Conservation (phyloP, 805 yeast species). For the Kodamaea restingae region DNA sequence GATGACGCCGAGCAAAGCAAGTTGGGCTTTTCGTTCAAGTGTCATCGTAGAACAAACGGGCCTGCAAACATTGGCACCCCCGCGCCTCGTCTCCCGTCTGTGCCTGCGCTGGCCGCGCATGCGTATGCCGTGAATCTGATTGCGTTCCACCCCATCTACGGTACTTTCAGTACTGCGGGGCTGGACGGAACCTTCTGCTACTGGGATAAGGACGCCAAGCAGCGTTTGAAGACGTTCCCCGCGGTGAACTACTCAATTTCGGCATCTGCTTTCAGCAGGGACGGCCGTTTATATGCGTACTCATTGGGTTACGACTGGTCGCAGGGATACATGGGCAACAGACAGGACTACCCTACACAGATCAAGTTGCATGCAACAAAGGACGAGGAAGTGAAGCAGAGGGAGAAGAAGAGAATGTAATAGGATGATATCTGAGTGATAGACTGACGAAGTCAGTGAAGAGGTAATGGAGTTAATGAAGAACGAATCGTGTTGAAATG, state of each 20-base stretch:
- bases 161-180: slow-evolving; percentile 92
- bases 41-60: slow-evolving; percentile 72
- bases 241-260: slow-evolving; percentile 64
- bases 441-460: background rate
- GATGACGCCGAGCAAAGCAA: slow-evolving; percentile 74
- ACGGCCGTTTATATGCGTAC: slow-evolving; percentile 83
- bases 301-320: slow-evolving; percentile 95
- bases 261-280: slow-evolving; percentile 74
- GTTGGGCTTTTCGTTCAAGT: slow-evolving; percentile 83
- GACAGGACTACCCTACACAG: slow-evolving; percentile 67
- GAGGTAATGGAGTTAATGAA: background rate
- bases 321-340: slow-evolving; percentile 77
- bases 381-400: slow-evolving; percentile 79
- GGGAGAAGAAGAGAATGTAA: slow-evolving; percentile 27
- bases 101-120: slow-evolving; percentile 44
- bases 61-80: slow-evolving; percentile 36
- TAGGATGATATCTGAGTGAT: background rate
- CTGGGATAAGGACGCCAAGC: slow-evolving; percentile 94
- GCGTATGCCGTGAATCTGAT: slow-evolving; percentile 80
- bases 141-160: slow-evolving; percentile 81
- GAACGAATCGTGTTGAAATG: too few species aligned
- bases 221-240: slow-evolving; percentile 79
- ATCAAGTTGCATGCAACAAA: slow-evolving; percentile 80
- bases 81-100: slow-evolving; percentile 18
- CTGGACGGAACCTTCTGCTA: slow-evolving; percentile 89